These are phyloP conservation scores for Boletus coccyginus DNA, from an alignment of 768 basidiomycete species.

Conservation along the genomic window DNA sequence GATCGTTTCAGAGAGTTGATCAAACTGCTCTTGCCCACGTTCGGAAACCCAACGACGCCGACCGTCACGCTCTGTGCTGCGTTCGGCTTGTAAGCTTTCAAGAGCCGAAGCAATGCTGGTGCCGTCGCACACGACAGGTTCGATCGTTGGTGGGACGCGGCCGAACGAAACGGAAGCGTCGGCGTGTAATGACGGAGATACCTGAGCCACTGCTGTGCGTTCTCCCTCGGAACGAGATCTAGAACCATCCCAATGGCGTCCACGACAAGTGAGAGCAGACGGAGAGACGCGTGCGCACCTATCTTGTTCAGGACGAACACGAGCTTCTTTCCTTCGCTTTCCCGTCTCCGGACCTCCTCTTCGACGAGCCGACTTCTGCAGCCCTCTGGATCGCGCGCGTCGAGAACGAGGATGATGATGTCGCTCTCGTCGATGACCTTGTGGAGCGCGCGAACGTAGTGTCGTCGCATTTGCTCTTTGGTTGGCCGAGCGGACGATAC, in stretches of 20 bases:
- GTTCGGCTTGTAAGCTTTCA: conserved; percentile 80
- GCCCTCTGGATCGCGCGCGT: conserved; percentile 94
- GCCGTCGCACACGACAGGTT: conserved; percentile 79
- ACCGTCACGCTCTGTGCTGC: conserved; percentile 69
- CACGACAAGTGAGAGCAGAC: neutral
- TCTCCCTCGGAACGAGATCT: conserved; percentile 89
- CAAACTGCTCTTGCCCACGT: conserved; percentile 93
- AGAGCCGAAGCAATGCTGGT: conserved; percentile 71
- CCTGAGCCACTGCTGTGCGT: conserved; percentile 87
- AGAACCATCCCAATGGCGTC: neutral
- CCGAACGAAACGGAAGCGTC: conserved; percentile 86
- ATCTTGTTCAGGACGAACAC: conserved; percentile 97
- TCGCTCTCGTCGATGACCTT: conserved; percentile 94
- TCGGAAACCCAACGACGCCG: conserved; percentile 94
- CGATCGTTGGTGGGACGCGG: conserved; percentile 70
- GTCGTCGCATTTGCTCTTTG: conserved; percentile 65
- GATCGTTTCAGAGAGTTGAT: conserved; percentile 90
- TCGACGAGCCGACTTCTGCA: conserved; percentile 91
- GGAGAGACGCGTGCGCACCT: conserved; percentile 48
- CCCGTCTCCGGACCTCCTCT: conserved; percentile 85
- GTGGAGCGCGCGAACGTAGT: conserved; percentile 78
- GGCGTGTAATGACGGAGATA: conserved; percentile 92
- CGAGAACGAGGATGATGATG: conserved; percentile 84
- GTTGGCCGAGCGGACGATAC: conserved; percentile 41
- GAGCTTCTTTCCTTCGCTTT: conserved; percentile 86